Conservation (phyloP, 2,329 filamentous ascomycete genomes). For the Eurotiales sp. region DNA sequence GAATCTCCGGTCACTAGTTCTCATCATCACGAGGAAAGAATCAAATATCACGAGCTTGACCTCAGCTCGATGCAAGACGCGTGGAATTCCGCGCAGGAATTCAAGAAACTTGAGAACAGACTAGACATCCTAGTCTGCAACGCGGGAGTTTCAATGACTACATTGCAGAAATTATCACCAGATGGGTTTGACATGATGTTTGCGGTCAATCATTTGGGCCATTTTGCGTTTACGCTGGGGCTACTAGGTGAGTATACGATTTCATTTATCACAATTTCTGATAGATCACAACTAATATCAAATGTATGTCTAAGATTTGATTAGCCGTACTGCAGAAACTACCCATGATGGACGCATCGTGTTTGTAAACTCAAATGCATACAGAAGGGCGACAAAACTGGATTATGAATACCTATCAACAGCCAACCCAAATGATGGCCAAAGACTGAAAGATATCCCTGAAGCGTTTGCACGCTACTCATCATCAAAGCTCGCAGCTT, state of each 20-base stretch:
- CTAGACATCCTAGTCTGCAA: slow-evolving; percentile 15
- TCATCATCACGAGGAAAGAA: slow-evolving; percentile 1
- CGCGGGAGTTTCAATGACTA: slow-evolving; percentile 14
- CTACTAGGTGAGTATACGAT: slow-evolving; percentile 6
- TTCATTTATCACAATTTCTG: not conserved
- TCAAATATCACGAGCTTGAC: slow-evolving; percentile 13
- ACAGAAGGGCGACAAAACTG: slow-evolving; percentile 5
- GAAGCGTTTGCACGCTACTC: slow-evolving; percentile 9
- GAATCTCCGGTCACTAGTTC: too few relatives aligned
- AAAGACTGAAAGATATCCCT: slow-evolving; percentile 3
- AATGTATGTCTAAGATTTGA: slow-evolving; percentile 4
- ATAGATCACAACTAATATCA: not conserved
- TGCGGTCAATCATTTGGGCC: slow-evolving; percentile 10
- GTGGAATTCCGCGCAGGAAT: slow-evolving; percentile 11
- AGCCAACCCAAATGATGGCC: slow-evolving; percentile 7
- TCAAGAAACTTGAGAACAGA: slow-evolving; percentile 1
- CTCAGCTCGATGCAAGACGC: slow-evolving; percentile 11
- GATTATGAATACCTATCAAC: slow-evolving; percentile 12
- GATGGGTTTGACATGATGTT: slow-evolving; percentile 14
- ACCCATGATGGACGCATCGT: slow-evolving; percentile 11
- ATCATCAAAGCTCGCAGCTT: slow-evolving; percentile 6
- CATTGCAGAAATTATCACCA: slow-evolving; percentile 10
- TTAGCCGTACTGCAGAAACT: slow-evolving; percentile 9
- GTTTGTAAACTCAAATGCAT: slow-evolving; percentile 11
- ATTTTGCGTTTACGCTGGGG: slow-evolving; percentile 13